phyloP scores from a whole-genome alignment of 1,284 basidiomycete genomes.

The Ceratobasidium papillatum region DNA sequence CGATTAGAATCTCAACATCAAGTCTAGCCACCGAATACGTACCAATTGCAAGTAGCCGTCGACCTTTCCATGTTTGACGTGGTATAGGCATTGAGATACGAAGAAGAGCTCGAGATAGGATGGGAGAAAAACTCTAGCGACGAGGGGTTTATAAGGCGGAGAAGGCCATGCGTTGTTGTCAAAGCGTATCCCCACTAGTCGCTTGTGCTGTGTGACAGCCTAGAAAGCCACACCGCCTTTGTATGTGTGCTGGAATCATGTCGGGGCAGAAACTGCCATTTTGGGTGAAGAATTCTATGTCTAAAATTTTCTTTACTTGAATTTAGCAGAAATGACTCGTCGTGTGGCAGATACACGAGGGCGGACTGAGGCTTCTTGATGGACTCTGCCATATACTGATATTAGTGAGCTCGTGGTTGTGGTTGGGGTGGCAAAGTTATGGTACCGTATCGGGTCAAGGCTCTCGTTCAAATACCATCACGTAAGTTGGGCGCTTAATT shows the following conservation, averaged over 20 bases:
- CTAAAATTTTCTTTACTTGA: background rate
- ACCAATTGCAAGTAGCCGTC: background rate
- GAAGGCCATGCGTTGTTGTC: too few relatives aligned
- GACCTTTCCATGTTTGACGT: background rate
- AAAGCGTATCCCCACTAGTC: background rate
- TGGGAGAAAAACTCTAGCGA: too few relatives aligned
- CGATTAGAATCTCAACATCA: background rate
- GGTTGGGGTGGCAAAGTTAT: background rate
- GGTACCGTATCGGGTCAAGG: background rate
- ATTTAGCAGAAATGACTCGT: background rate
- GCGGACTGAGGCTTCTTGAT: background rate
- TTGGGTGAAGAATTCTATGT: background rate
- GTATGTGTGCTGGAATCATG: background rate
- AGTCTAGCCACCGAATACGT: background rate
- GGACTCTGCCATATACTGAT: background rate
- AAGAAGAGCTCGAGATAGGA: background rate
- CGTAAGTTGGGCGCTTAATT: background rate
- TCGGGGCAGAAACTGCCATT: background rate
- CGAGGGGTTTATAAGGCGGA: too few relatives aligned
- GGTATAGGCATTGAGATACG: background rate
- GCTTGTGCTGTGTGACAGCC: background rate
- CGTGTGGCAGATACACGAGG: background rate
- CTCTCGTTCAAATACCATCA: background rate
- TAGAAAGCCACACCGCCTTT: background rate
- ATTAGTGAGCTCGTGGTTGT: background rate